phyloP scores from a whole-genome alignment of 2,329 filamentous ascomycete genomes.

The Diaporthe helianthi region DNA sequence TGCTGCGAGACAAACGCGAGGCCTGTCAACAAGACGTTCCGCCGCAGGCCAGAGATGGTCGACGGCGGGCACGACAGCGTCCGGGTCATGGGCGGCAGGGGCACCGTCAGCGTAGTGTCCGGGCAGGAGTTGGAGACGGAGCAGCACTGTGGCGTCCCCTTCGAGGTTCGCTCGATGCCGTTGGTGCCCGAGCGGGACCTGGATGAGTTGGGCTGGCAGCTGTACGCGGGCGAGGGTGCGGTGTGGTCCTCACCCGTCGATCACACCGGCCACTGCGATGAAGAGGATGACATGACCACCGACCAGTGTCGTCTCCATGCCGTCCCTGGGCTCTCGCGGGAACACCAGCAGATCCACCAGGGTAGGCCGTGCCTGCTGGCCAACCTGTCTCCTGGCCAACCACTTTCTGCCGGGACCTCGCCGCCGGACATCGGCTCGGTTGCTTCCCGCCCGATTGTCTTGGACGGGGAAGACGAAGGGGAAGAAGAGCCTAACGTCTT shows the following conservation, averaged over 20 bases:
- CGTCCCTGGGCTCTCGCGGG: not conserved
- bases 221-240: not conserved
- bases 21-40: conserved; percentile 24
- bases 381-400: not conserved
- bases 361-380: conserved; percentile 3
- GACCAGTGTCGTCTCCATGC: not conserved
- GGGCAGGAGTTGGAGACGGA: not conserved
- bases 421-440: not conserved
- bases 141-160: conserved; percentile 16
- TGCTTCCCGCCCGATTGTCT: conserved; percentile 7
- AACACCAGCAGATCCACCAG: conserved; percentile 7
- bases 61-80: conserved; percentile 11
- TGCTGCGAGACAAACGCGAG: conserved; percentile 28
- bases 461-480: not conserved
- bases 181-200: conserved; percentile 16
- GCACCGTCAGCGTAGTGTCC: not conserved
- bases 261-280: not conserved
- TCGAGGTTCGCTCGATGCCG: conserved; percentile 18
- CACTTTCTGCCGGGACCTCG: no score
- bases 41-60: not conserved
- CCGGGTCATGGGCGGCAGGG: conserved; percentile 9
- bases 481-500: conserved; percentile 8
- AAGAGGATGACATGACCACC: accelerated
- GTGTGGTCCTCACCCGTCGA: not conserved
- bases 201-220: conserved; percentile 7